Base-by-base conservation (phyloP, 768 basidiomycete species). In the Sarcomyxa edulis region DNA sequence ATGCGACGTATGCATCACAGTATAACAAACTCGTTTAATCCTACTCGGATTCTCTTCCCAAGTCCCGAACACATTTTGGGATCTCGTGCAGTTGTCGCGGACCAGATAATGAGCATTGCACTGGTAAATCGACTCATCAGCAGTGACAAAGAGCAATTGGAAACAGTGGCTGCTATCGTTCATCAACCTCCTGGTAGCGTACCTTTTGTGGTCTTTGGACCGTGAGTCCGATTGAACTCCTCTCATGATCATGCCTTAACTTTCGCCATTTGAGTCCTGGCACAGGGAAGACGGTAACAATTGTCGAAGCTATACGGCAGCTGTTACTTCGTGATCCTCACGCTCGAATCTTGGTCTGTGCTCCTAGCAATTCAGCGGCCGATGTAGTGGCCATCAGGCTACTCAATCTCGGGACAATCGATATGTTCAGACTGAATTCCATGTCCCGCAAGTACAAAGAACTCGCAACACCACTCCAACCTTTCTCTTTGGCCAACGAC, bases 351-450 rank as follows among this genome's bases (percentile, higher is more conserved):
- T 65, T 84, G 2, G 81, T 74, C 0, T 82, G 80, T 45, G 78
- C 81, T 0, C 81, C 81, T 0, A 81, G 71, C 56, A 84, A 84
- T 55, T 76, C 76, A 2, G 81, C 81, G 0, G 80, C 79, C 2
- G 81, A 84, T 44, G 53, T 76, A n/a, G 62, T 81, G 14, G 69
- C 76, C 1, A 48, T 60, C 18, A 62, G 69, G 9, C 61, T 83
- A 2, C 38, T 41, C 2, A 38, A 46, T 3, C 61, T 74, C 7
- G 60, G 61, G 18, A 43, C 47, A 0, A 49, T 51, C 1, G 48
- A 68, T 29, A 49, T 82, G 19, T 76, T 81, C 52, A 63, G 81
- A 3, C 60, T 81, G 15, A 73, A 80, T 41, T 64, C 81, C 0
- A 58, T 68, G 7, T 67, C 71, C 5, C 66, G 77, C 2, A 55